Evolutionary conservation across 768 basidiomycete genomes (phyloP).

Genomic region (Cystofilobasidium ferigula): DNA sequence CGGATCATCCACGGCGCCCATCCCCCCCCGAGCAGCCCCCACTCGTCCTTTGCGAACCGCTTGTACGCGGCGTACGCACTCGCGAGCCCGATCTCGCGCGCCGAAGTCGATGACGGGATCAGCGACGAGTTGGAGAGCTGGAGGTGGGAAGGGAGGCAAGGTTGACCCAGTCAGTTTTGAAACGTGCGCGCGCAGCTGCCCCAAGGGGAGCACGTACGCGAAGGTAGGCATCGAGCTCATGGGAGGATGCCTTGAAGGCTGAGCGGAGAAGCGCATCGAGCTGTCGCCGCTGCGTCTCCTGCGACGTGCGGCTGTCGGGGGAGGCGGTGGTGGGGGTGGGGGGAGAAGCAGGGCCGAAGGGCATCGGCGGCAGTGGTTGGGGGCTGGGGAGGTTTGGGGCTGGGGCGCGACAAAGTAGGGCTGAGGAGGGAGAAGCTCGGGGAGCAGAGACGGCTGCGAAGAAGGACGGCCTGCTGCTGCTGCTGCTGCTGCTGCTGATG

Average conservation of each 20-base stretch:
- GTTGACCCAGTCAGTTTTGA: neutral
- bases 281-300: neutral
- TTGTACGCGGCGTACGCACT: neutral
- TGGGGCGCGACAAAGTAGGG: too few relatives aligned
- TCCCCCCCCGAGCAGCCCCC: constrained; percentile 6
- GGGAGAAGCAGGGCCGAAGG: neutral
- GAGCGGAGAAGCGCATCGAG: neutral
- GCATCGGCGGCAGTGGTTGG: neutral
- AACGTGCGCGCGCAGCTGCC: neutral
- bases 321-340: neutral
- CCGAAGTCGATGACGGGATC: neutral
- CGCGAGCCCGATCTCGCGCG: constrained; percentile 19
- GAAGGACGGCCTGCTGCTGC: too few relatives aligned
- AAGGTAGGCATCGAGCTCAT: neutral
- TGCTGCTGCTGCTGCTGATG: too few relatives aligned
- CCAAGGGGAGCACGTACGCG: neutral
- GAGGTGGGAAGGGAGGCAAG: neutral
- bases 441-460: too few relatives aligned
- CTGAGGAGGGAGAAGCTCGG: too few relatives aligned
- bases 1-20: constrained; percentile 8
- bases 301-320: neutral
- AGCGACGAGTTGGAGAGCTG: neutral
- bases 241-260: neutral
- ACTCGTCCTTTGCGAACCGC: constrained; percentile 11
- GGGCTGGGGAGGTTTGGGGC: neutral